Percentiles rank a stretch among this genome's conserved stretches.
phyloP scores from a whole-genome alignment of 1,139 yeast genomes.

The Candida albicans region DNA sequence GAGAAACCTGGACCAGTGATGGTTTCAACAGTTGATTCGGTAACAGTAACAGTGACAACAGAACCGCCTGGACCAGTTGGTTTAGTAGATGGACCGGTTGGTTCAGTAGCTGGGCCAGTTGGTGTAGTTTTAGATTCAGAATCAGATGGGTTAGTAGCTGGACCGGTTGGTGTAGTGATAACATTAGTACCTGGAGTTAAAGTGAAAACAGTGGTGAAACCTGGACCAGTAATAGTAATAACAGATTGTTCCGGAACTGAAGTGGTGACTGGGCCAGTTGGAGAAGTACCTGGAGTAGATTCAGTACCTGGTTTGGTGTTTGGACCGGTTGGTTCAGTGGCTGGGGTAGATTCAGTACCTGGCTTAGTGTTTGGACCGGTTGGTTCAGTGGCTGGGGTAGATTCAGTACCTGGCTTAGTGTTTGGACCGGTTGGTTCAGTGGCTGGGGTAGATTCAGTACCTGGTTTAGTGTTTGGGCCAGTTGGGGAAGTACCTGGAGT shows the following conservation, averaged over 20 bases:
- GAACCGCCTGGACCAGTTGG: background rate
- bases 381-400: background rate
- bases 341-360: background rate
- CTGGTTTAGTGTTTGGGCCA: background rate
- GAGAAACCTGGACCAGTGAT: background rate
- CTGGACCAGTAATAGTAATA: no score
- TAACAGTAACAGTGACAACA: constrained; percentile 4
- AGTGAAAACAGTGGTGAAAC: no score
- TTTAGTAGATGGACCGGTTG: background rate
- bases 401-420: background rate
- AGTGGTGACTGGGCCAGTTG: no score
- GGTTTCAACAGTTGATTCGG: constrained; percentile 1
- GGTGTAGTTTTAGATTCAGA: no score
- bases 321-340: background rate
- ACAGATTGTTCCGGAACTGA: no score
- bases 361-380: background rate
- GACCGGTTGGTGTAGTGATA: background rate
- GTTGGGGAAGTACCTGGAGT: background rate
- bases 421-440: background rate
- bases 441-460: background rate
- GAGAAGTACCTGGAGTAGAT: no score
- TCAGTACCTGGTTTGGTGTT: no score
- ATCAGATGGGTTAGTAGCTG: background rate
- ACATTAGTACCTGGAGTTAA: background rate
- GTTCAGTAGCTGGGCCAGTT: background rate